Percentiles rank a stretch among this genome's conserved stretches.
These are phyloP conservation scores for Bothriochloa decipiens DNA, from an alignment of 176 grass and related monocot species.

Conservation along the genomic window DNA sequence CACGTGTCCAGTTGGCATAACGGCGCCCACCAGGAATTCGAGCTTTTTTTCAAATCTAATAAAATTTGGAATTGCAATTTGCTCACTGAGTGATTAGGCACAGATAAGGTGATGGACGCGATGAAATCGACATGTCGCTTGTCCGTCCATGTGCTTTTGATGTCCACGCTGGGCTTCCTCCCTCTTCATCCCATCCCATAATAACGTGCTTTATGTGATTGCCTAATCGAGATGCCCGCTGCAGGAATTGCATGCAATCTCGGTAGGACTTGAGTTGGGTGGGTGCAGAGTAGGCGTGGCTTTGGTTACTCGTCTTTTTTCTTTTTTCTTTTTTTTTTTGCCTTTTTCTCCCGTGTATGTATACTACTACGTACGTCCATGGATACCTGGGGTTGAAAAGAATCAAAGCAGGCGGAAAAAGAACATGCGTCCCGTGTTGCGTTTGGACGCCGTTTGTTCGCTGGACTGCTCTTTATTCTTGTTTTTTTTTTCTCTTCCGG, in stretches of 20 bases:
- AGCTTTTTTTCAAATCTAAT: background rate
- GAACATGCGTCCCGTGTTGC: conserved; percentile 34
- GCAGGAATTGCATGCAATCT: conserved; percentile 15
- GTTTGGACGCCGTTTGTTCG: conserved; percentile 26
- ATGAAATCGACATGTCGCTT: background rate
- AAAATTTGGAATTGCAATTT: background rate
- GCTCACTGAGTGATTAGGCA: background rate
- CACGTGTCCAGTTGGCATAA: background rate
- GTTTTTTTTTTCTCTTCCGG: too few species aligned
- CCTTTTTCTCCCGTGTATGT: background rate
- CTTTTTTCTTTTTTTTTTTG: too few species aligned
- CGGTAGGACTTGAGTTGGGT: conserved; percentile 15
- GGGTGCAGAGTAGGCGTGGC: background rate
- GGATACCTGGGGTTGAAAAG: background rate
- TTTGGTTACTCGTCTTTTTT: background rate
- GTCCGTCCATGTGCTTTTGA: background rate
- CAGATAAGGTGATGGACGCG: background rate
- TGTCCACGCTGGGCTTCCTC: background rate
- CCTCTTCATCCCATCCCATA: background rate
- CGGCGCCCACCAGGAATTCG: background rate
- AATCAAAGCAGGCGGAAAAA: background rate
- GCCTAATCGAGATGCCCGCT: background rate
- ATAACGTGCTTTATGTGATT: conserved; percentile 25
- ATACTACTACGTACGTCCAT: too few species aligned
- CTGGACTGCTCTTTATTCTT: background rate